These are phyloP conservation scores for Boletus sp. DNA, from an alignment of 768 basidiomycete species.

Conservation along the genomic window DNA sequence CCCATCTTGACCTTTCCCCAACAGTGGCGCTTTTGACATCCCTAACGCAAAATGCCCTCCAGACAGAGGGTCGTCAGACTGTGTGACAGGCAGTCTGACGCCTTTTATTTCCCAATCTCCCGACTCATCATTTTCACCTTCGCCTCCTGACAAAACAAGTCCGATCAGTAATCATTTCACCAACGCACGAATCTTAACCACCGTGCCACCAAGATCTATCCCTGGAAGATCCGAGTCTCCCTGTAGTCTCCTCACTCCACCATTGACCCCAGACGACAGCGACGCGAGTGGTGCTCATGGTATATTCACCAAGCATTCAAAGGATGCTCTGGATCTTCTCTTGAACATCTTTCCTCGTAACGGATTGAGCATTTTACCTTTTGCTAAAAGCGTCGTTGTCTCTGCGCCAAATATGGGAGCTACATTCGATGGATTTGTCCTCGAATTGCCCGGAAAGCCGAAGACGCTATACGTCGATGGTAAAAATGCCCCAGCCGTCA, in stretches of 20 bases:
- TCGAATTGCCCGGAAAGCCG: slow-evolving; percentile 65
- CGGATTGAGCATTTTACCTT: slow-evolving; percentile 65
- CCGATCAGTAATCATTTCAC: slow-evolving; percentile 18
- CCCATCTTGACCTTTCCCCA: slow-evolving; percentile 1
- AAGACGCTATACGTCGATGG: slow-evolving; percentile 85
- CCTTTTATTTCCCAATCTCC: slow-evolving; percentile 49
- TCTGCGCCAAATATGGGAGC: slow-evolving; percentile 65
- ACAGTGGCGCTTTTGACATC: slow-evolving; percentile 94
- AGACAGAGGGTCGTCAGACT: slow-evolving; percentile 90
- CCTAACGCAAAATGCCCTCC: slow-evolving; percentile 93
- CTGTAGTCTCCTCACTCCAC: slow-evolving; percentile 61
- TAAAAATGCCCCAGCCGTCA: slow-evolving; percentile 76
- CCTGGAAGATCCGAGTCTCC: slow-evolving; percentile 39
- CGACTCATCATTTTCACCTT: slow-evolving; percentile 32
- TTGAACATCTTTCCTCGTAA: slow-evolving; percentile 75
- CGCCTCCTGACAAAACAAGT: slow-evolving; percentile 24
- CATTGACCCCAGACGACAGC: slow-evolving; percentile 73
- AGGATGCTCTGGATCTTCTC: slow-evolving; percentile 74
- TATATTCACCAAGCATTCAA: slow-evolving; percentile 45
- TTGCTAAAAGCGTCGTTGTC: slow-evolving; percentile 73
- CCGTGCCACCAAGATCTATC: slow-evolving; percentile 42
- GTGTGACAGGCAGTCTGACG: slow-evolving; percentile 94
- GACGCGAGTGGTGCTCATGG: slow-evolving; percentile 42
- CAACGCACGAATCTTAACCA: slow-evolving; percentile 24
- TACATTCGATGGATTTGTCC: slow-evolving; percentile 75